A percentile compares a stretch with the other conserved stretches of the same genome.
phyloP scores from a whole-genome alignment of 1,139 yeast genomes.

The Trichomonascaceae sp. region DNA sequence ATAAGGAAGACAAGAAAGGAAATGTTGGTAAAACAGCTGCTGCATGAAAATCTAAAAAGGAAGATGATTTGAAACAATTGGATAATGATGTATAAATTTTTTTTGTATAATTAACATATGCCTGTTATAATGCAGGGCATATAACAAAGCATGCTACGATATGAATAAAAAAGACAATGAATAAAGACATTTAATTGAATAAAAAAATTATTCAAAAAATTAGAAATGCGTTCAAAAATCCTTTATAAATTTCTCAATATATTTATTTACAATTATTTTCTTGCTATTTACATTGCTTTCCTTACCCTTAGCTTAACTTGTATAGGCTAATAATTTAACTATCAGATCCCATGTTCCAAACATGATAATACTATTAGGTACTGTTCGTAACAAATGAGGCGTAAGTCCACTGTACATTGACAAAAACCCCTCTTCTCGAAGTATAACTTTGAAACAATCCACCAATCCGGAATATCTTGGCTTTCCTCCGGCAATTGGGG shows the following conservation, averaged over 20 bases:
- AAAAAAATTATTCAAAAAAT: too few relatives aligned
- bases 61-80: background rate
- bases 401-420: conserved; percentile 98
- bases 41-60: background rate
- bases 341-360: conserved; percentile 98
- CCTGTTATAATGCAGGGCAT: too few relatives aligned
- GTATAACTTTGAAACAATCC: conserved; percentile 75
- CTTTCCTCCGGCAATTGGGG: conserved; percentile 73
- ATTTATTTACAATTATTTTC: background rate
- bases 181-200: too few relatives aligned
- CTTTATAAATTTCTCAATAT: background rate
- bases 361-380: conserved; percentile 97
- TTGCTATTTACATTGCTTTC: background rate
- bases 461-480: conserved; percentile 85
- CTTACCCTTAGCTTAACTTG: background rate
- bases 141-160: too few relatives aligned
- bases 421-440: conserved; percentile 85
- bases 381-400: conserved; percentile 93
- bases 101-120: too few relatives aligned
- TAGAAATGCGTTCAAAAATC: too few relatives aligned
- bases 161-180: too few relatives aligned
- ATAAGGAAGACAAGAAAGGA: background rate
- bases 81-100: too few relatives aligned
- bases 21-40: background rate
- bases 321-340: conserved; percentile 44